Evolutionary conservation across 2,329 filamentous ascomycete species (phyloP).

Genomic region (Mycosphaerella arachidis): DNA sequence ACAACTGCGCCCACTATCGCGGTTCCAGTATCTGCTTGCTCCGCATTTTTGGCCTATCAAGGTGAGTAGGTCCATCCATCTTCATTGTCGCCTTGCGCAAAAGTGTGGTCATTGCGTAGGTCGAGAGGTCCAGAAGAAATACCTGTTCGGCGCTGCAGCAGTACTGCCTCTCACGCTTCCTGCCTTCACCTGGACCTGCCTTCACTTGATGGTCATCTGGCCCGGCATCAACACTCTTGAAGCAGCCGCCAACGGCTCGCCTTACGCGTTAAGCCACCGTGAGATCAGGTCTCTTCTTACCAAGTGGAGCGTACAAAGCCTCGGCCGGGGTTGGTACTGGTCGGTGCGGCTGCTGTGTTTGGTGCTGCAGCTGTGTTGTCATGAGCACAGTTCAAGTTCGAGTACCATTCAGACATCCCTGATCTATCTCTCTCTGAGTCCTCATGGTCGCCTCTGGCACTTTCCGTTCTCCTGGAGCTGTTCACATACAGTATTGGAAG

Average conservation of each 20-base stretch:
- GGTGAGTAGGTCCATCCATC: constrained; percentile 9
- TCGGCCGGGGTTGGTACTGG: constrained; percentile 14
- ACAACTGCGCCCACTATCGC: constrained; percentile 20
- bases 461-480: not conserved
- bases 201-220: constrained; percentile 27
- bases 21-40: constrained; percentile 15
- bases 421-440: not conserved
- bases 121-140: constrained; percentile 9
- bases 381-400: not conserved
- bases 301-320: constrained; percentile 26
- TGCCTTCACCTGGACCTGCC: constrained; percentile 28
- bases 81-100: no score
- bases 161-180: constrained; percentile 22
- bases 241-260: constrained; percentile 14
- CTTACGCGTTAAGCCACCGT: constrained; percentile 16
- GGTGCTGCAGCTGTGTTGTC: constrained; percentile 16
- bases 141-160: constrained; percentile 22
- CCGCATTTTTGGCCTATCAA: constrained; percentile 20
- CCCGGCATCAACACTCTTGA: constrained; percentile 18
- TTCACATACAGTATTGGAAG: no score
- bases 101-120: no score
- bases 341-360: constrained; percentile 16
- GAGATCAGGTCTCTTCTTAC: constrained; percentile 21
- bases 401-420: not conserved
- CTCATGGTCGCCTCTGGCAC: not conserved